These are phyloP conservation scores for Mallotus repandus DNA, from an alignment of 441 rosid genomes.

Conservation along the genomic window DNA sequence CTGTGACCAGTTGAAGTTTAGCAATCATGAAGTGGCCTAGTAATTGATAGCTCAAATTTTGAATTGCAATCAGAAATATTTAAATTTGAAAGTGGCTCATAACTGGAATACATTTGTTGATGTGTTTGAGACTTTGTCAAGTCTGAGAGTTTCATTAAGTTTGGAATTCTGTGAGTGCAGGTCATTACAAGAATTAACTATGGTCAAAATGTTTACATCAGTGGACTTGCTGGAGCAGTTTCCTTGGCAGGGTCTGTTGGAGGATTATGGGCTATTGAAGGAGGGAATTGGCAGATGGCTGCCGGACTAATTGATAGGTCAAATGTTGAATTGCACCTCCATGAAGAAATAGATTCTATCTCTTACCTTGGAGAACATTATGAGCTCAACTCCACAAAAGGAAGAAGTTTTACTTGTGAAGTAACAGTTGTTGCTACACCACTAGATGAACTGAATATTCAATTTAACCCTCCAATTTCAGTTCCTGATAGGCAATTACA, in stretches of 20 bases:
- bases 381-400: constrained; percentile 74
- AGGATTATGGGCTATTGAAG: constrained; percentile 83
- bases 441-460: constrained; percentile 68
- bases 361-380: constrained; percentile 57
- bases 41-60: no score
- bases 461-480: constrained; percentile 57
- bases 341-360: constrained; percentile 64
- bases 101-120: background rate
- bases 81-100: background rate
- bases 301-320: constrained; percentile 67
- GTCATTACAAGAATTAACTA: constrained; percentile 89
- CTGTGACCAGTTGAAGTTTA: no score
- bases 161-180: constrained; percentile 33
- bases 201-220: constrained; percentile 77
- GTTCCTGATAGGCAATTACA: constrained; percentile 77
- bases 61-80: background rate
- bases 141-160: background rate
- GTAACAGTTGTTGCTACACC: constrained; percentile 77
- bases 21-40: no score
- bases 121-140: background rate
- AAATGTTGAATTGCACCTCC: constrained; percentile 60
- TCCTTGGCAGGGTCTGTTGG: constrained; percentile 93
- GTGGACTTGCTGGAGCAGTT: constrained; percentile 96
- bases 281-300: constrained; percentile 97
- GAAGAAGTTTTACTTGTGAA: constrained; percentile 56